Percentiles rank a stretch among this genome's conserved stretches.
phyloP scores from a whole-genome alignment of 257 asterid genomes.

The Nicotiana tomentosiformis region DNA sequence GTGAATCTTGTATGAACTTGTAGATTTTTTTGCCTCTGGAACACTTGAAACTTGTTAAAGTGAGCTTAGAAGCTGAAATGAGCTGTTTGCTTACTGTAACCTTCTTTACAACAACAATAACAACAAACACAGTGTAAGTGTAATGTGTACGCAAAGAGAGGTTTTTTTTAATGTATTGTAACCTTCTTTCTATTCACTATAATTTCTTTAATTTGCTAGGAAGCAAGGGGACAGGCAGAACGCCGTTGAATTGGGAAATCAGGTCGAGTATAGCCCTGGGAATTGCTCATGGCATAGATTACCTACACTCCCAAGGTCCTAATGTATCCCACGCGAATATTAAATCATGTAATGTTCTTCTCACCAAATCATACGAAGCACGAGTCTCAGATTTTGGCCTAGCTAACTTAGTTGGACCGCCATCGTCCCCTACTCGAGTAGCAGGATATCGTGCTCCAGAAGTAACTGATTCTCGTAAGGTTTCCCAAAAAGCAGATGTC shows the following conservation, averaged over 20 bases:
- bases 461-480: conserved; percentile 74
- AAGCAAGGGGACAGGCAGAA: conserved; percentile 72
- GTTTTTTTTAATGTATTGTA: neutral
- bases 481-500: conserved; percentile 71
- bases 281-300: conserved; percentile 67
- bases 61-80: neutral
- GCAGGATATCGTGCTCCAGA: conserved; percentile 88
- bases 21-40: neutral
- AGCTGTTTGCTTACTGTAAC: neutral
- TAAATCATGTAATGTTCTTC: conserved; percentile 75
- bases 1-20: neutral
- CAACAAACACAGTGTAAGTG: too few species aligned
- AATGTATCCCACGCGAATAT: conserved; percentile 68
- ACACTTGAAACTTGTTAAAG: neutral
- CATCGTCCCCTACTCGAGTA: conserved; percentile 60
- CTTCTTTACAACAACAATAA: neutral
- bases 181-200: neutral
- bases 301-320: conserved; percentile 60
- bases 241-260: conserved; percentile 72
- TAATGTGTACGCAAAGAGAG: too few species aligned
- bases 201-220: conserved; percentile 31
- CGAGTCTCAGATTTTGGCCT: conserved; percentile 74
- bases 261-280: conserved; percentile 68
- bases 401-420: conserved; percentile 61
- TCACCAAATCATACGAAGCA: conserved; percentile 59